These are phyloP conservation scores for Dillenia turbinata DNA, from an alignment of 164 flowering plant genomes.

Conservation along the genomic window DNA sequence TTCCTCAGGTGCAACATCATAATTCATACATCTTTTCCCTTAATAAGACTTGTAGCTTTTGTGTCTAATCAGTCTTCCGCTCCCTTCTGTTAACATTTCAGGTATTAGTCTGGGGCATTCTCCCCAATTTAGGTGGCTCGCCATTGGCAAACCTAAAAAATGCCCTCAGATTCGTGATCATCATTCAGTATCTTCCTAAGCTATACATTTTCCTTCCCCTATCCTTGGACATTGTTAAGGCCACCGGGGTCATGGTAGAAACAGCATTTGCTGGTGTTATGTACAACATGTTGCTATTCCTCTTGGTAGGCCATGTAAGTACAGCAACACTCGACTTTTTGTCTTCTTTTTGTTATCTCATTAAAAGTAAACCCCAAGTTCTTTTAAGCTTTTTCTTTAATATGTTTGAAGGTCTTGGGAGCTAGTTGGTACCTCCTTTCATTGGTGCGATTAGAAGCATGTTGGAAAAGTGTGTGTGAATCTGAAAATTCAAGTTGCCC, in stretches of 20 bases:
- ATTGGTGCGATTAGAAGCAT: conserved; percentile 58
- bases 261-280: conserved; percentile 24
- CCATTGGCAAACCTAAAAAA: conserved; percentile 65
- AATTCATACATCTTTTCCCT: no score
- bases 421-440: conserved; percentile 69
- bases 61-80: conserved; percentile 1
- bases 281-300: conserved; percentile 58
- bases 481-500: conserved; percentile 30
- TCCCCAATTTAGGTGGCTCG: conserved; percentile 55
- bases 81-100: conserved; percentile 19
- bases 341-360: no score
- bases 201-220: conserved; percentile 53
- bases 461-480: conserved; percentile 50
- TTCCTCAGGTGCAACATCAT: conserved; percentile 74
- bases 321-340: no score
- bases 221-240: conserved; percentile 46
- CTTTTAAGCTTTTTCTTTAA: no score
- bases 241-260: conserved; percentile 56
- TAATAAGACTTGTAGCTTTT: background rate
- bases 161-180: conserved; percentile 40
- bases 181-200: conserved; percentile 53
- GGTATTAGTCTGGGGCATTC: conserved; percentile 69
- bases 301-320: conserved; percentile 77
- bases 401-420: conserved; percentile 42
- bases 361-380: no score